Evolutionary conservation across 208 protist species (phyloP), one percentile per base, ranked within the genome.

Genomic region (Lotmaria passim): DNA sequence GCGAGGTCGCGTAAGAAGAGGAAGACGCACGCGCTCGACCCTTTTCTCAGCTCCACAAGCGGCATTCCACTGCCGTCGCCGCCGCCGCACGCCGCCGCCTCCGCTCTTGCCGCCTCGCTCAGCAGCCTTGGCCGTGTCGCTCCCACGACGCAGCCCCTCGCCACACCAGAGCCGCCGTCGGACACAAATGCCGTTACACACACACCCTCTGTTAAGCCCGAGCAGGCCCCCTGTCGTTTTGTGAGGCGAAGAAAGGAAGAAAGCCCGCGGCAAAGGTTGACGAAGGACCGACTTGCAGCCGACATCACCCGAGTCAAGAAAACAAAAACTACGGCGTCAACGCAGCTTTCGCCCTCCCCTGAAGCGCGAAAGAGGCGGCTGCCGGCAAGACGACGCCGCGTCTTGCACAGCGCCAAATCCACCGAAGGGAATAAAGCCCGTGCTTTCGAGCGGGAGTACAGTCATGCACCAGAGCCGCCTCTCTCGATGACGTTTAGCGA

Each of bases 401-500:
- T 6, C 41, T 7, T 17, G 41, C 15, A 46, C 41, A 10, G 5
- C 41, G n/a, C 41, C 14, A 46, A 46, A 17, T 10, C 5, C 14
- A 46, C 14, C 15, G 15, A 10, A 46, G 10, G 15, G 15, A 46
- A 46, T 21, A 17, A 46, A 19, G 6, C 41, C 11, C 15, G 3
- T 46, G n/a, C 41, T 10, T 46, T 24, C 28, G 31, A 33, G 31
- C 1, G 7, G 23, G 24, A 58, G 1, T 24, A 30, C 30, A 2
- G 10, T 10, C 15, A 15, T 46, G 0, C 34, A 7, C 17, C 38
- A 7, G 71, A 77, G 43, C 39, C 48, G 14, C 59, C 61, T 0
- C 41, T 75, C 28, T 39, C 38, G 17, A 68, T 79, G 56, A n/a
- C 58, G 39, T 79, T 79, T 56, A 82, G 71, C 12, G 75, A 85